Conservation (phyloP, 73 alveolate species). For the Durusdinium trenchii region DNA sequence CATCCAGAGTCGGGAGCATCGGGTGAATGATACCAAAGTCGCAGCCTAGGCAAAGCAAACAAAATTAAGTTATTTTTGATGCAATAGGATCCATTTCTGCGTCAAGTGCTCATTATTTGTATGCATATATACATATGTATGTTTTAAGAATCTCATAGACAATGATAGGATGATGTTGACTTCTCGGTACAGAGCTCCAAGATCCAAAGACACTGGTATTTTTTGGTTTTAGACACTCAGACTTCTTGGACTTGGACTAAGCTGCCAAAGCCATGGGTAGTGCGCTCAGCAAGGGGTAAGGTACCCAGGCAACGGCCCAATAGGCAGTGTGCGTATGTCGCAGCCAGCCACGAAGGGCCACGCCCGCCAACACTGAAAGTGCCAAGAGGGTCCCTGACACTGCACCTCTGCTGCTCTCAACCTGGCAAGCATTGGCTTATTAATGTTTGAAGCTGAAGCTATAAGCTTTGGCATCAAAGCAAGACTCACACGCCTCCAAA, state of each 20-base stretch:
- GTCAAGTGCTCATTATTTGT: too few relatives aligned
- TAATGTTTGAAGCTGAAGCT: background rate
- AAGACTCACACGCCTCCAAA: conserved; percentile 5
- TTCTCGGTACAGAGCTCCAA: too few relatives aligned
- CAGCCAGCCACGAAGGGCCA: conserved; percentile 49
- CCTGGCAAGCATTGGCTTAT: background rate
- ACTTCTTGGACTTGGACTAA: too few relatives aligned
- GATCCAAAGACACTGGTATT: too few relatives aligned
- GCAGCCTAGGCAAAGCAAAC: conserved; percentile 35
- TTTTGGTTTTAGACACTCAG: too few relatives aligned
- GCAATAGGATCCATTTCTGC: too few relatives aligned
- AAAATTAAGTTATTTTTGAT: too few relatives aligned
- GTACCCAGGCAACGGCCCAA: conserved; percentile 34
- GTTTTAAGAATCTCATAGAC: too few relatives aligned
- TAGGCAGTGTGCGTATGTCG: conserved; percentile 35
- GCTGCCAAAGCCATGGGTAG: conserved; percentile 30
- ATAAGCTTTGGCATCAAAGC: background rate
- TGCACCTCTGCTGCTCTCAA: conserved; percentile 8
- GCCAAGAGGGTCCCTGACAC: conserved; percentile 14
- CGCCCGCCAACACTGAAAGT: conserved; percentile 21
- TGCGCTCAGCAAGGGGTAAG: conserved; percentile 15
- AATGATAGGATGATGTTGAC: too few relatives aligned
- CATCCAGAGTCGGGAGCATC: conserved; percentile 69
- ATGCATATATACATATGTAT: too few relatives aligned
- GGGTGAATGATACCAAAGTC: conserved; percentile 17